Evolutionary conservation across 1,284 basidiomycete genomes (phyloP).

Genomic region (Leccinum pachyderme): DNA sequence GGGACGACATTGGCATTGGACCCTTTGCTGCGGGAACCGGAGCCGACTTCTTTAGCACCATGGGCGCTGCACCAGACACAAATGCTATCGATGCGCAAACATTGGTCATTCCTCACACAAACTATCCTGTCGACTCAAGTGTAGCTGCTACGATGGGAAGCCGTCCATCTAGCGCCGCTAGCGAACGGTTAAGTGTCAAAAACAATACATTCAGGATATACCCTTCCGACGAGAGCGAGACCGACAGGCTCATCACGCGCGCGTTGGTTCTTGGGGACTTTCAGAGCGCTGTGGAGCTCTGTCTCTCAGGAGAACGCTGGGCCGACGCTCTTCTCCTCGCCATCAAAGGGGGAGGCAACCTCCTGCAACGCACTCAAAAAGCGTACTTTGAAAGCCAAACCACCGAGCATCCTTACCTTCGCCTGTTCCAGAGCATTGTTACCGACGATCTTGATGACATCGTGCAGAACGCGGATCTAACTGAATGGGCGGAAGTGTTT

Average conservation of each 20-base stretch:
- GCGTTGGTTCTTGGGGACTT: constrained; percentile 96
- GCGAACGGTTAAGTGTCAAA: constrained; percentile 43
- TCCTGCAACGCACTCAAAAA: constrained; percentile 89
- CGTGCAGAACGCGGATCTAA: constrained; percentile 86
- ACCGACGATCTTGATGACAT: constrained; percentile 76
- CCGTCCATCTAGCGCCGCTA: constrained; percentile 80
- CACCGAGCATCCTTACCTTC: constrained; percentile 80
- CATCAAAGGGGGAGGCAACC: constrained; percentile 85
- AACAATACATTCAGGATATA: constrained; percentile 91
- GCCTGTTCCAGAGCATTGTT: constrained; percentile 94
- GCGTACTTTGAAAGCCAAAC: constrained; percentile 90
- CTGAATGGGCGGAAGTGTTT: constrained; percentile 97
- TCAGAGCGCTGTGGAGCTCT: constrained; percentile 87
- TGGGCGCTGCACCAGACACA: constrained; percentile 51
- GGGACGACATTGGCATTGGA: constrained; percentile 67
- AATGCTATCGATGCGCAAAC: constrained; percentile 53
- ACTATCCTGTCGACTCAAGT: constrained; percentile 79
- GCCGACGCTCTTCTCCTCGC: constrained; percentile 95
- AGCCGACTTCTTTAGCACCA: constrained; percentile 90
- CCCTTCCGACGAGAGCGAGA: constrained; percentile 84
- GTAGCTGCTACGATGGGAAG: constrained; percentile 90
- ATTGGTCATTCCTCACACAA: constrained; percentile 74
- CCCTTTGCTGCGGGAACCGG: constrained; percentile 61
- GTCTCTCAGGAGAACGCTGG: constrained; percentile 85
- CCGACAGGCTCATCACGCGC: constrained; percentile 87